These are phyloP conservation scores for Kazachstania sp. DNA, from an alignment of 1,139 yeast species.

Conservation along the genomic window DNA sequence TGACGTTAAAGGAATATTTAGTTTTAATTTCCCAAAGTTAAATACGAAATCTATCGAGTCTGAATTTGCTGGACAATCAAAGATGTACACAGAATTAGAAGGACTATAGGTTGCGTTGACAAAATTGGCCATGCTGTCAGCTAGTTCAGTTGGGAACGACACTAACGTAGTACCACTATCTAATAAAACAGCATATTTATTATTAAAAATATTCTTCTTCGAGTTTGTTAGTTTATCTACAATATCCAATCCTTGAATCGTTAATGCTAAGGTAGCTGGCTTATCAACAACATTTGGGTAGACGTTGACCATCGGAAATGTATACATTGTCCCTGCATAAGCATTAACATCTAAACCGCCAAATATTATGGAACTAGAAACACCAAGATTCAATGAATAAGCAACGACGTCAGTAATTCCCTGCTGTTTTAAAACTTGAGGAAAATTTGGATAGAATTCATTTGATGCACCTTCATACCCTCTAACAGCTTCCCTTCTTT, in stretches of 20 bases:
- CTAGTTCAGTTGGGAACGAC: slow-evolving; percentile 40
- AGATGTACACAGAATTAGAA: slow-evolving; percentile 32
- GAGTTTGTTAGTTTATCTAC: slow-evolving; percentile 26
- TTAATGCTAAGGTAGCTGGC: slow-evolving; percentile 39
- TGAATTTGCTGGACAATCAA: slow-evolving; percentile 27
- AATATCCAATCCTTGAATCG: slow-evolving; percentile 36
- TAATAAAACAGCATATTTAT: slow-evolving; percentile 40
- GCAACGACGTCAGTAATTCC: slow-evolving; percentile 45
- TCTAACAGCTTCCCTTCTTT: slow-evolving; percentile 18
- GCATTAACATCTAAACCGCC: slow-evolving; percentile 49
- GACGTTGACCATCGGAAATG: slow-evolving; percentile 40
- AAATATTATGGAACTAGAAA: slow-evolving; percentile 39
- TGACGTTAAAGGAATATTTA: slow-evolving; percentile 41
- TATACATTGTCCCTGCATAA: slow-evolving; percentile 38
- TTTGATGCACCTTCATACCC: slow-evolving; percentile 20
- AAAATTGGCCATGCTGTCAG: slow-evolving; percentile 34
- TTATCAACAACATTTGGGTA: slow-evolving; percentile 17
- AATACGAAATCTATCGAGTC: slow-evolving; percentile 30
- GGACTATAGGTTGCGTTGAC: slow-evolving; percentile 36
- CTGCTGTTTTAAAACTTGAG: slow-evolving; percentile 42
- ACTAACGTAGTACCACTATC: slow-evolving; percentile 67
- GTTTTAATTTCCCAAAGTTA: slow-evolving; percentile 45
- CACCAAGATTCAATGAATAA: slow-evolving; percentile 40
- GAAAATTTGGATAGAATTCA: slow-evolving; percentile 46
- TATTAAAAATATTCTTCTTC: slow-evolving; percentile 22